Evolutionary conservation across 164 flowering plant species (phyloP).

Genomic region (Annona cherimola): DNA sequence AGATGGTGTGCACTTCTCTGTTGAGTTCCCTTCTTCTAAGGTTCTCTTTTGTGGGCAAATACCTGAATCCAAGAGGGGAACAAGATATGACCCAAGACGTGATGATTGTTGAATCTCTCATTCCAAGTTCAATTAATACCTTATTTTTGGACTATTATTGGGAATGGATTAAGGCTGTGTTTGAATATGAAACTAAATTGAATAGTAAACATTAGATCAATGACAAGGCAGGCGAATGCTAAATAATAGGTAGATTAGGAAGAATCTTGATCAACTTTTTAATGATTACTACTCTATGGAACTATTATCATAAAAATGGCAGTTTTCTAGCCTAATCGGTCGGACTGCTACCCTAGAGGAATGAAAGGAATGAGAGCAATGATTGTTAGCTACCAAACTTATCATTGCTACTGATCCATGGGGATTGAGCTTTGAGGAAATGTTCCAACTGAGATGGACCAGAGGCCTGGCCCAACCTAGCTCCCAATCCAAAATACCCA

Average conservation of each 20-base stretch:
- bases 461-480: no score
- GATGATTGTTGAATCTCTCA: background rate
- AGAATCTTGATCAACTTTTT: no score
- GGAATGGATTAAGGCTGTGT: background rate
- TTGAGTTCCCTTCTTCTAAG: slow-evolving; percentile 3
- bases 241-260: no score
- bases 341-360: no score
- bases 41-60: slow-evolving; percentile 10
- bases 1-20: slow-evolving; percentile 2
- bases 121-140: background rate
- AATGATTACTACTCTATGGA: no score
- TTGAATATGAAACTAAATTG: background rate
- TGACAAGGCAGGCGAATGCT: no score
- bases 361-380: no score
- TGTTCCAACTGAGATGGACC: background rate
- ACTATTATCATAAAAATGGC: no score
- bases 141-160: background rate
- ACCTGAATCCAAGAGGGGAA: background rate
- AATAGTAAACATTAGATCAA: background rate
- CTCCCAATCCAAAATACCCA: no score
- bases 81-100: background rate
- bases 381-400: no score
- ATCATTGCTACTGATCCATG: no score
- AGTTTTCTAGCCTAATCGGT: no score
- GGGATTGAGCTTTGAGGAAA: background rate